Conservation (phyloP, 1,139 yeast species). For the Pneumocystis carinii region DNA sequence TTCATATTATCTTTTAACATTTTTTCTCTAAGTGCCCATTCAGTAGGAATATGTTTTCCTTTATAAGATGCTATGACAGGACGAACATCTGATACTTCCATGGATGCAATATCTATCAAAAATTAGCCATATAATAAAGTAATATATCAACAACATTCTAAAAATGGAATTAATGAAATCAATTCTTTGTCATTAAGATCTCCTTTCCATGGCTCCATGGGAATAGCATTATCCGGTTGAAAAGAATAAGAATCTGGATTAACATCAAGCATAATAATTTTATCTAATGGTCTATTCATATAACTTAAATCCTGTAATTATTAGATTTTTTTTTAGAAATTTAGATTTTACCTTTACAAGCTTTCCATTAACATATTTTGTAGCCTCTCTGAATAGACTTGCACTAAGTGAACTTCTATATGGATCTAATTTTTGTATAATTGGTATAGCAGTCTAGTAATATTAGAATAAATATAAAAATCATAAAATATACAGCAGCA, state of each 20-base stretch:
- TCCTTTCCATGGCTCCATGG: slow-evolving; percentile 78
- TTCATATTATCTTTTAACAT: slow-evolving; percentile 57
- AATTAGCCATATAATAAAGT: background rate
- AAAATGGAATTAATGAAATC: slow-evolving; percentile 70
- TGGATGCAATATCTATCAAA: slow-evolving; percentile 48
- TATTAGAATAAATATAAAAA: background rate
- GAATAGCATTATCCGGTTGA: slow-evolving; percentile 88
- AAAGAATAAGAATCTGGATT: slow-evolving; percentile 55
- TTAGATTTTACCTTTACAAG: slow-evolving; percentile 25
- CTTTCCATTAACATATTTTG: slow-evolving; percentile 78
- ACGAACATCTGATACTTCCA: slow-evolving; percentile 78
- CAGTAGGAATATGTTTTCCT: slow-evolving; percentile 55
- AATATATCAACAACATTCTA: slow-evolving; percentile 42
- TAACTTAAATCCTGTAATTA: slow-evolving; percentile 47
- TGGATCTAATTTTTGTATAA: slow-evolving; percentile 82
- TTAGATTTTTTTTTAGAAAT: slow-evolving; percentile 28
- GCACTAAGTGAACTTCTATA: slow-evolving; percentile 77
- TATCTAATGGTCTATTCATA: slow-evolving; percentile 77
- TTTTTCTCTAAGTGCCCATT: slow-evolving; percentile 63
- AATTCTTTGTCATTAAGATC: slow-evolving; percentile 58
- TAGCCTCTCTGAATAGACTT: slow-evolving; percentile 79
- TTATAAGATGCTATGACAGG: slow-evolving; percentile 63
- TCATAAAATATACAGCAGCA: slow-evolving; percentile 28
- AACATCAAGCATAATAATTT: slow-evolving; percentile 67
- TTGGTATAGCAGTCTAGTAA: slow-evolving; percentile 55